A percentile compares a stretch with the other conserved stretches of the same genome.
phyloP scores from a whole-genome alignment of 129 eudicot genomes.

The Helichrysum umbraculigerum region DNA sequence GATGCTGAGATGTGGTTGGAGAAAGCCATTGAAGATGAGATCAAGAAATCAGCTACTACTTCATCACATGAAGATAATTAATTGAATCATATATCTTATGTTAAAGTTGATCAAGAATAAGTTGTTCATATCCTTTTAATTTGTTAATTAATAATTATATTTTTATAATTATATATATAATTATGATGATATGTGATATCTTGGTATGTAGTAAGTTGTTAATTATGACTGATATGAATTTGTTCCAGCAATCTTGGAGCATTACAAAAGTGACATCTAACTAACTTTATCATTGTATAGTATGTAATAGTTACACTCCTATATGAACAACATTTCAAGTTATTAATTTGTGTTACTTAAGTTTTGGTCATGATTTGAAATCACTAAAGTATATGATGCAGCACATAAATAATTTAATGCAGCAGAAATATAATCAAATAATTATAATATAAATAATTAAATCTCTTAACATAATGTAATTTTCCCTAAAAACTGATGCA shows the following conservation, averaged over 20 bases:
- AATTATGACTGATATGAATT: conserved; percentile 1
- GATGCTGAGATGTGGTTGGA: conserved; percentile 80
- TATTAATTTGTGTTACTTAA: neutral
- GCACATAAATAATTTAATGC: too few relatives aligned
- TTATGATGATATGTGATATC: neutral
- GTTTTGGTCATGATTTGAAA: neutral
- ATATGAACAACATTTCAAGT: neutral
- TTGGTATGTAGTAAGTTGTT: conserved; percentile 19
- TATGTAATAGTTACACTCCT: neutral
- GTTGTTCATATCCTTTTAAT: conserved; percentile 5
- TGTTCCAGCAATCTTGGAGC: conserved; percentile 30
- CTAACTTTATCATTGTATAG: neutral
- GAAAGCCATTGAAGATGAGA: conserved; percentile 63
- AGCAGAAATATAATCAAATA: too few relatives aligned
- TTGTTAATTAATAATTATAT: neutral
- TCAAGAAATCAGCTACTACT: conserved; percentile 16
- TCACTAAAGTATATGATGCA: neutral
- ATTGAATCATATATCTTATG: neutral
- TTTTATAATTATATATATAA: neutral
- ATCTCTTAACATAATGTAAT: too few relatives aligned
- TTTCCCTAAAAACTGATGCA: too few relatives aligned
- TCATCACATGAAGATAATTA: conserved; percentile 1
- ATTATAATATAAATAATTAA: too few relatives aligned
- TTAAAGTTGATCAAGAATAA: neutral
- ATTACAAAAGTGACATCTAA: conserved; percentile 5